Percentiles rank a stretch among this genome's conserved stretches.
Evolutionary conservation across 2,329 filamentous ascomycete genomes (phyloP).

Genomic region (Nakataea oryzae): DNA sequence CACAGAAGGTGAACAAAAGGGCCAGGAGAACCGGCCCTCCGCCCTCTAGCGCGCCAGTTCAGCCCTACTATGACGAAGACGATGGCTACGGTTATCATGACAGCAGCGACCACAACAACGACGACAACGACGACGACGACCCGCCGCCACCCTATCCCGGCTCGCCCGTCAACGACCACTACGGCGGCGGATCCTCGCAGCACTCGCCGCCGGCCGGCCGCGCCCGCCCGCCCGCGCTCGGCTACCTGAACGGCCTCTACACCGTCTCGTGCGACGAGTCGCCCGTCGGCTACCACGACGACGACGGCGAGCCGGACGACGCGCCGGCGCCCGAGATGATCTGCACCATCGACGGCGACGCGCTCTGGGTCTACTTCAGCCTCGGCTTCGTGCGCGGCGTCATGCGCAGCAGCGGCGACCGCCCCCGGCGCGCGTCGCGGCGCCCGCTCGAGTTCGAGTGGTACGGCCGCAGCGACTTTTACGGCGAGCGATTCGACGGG

Average conservation of each 20-base stretch:
- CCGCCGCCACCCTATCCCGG: conserved; percentile 2
- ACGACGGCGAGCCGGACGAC: too few relatives aligned
- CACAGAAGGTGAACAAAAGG: not conserved
- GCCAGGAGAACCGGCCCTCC: not conserved
- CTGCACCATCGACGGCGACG: conserved; percentile 1
- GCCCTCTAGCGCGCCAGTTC: not conserved
- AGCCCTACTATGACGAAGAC: not conserved
- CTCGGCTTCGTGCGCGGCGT: not conserved
- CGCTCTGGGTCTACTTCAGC: conserved; percentile 1
- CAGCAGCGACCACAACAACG: not conserved
- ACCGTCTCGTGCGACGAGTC: not conserved
- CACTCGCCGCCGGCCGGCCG: not conserved
- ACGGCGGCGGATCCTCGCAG: not conserved
- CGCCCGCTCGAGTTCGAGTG: not conserved
- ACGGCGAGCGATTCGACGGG: not conserved
- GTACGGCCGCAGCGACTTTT: not conserved
- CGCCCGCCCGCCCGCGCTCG: not conserved
- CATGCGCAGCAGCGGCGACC: not conserved
- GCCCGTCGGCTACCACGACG: not conserved
- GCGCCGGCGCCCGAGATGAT: not conserved
- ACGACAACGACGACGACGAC: not conserved
- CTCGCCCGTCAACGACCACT: not conserved
- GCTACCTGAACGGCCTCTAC: conserved; percentile 3
- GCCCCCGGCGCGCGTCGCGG: not conserved
- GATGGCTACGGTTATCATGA: not conserved